Evolutionary conservation across 192 early-diverging fungal genomes (phyloP).

Genomic region (Podila epicladia): DNA sequence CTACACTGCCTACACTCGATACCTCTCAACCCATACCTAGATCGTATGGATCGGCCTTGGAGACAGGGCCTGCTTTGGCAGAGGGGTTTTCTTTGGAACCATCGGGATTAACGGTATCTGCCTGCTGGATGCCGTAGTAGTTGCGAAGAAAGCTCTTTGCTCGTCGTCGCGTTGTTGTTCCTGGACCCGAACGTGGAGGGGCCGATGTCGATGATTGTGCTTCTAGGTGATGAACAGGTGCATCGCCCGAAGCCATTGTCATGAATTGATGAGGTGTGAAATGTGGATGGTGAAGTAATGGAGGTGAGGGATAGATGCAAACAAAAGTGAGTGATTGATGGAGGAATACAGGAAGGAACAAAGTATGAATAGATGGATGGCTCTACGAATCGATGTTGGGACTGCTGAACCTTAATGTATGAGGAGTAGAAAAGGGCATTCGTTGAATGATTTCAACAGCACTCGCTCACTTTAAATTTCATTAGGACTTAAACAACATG

Average conservation of each 20-base stretch:
- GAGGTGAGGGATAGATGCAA: neutral
- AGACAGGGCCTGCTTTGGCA: slow-evolving; percentile 42
- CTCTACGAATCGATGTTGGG: neutral
- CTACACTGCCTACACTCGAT: no score
- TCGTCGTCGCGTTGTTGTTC: slow-evolving; percentile 20
- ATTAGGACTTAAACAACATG: slow-evolving; percentile 5
- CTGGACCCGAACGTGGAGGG: neutral
- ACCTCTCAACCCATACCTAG: slow-evolving; percentile 59
- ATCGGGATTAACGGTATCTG: slow-evolving; percentile 22
- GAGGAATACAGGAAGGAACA: no score
- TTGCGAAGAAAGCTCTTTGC: slow-evolving; percentile 66
- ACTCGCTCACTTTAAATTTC: neutral
- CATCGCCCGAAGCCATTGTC: slow-evolving; percentile 10
- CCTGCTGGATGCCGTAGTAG: slow-evolving; percentile 55
- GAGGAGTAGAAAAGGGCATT: neutral
- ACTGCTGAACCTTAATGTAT: neutral
- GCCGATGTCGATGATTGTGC: neutral
- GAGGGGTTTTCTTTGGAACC: slow-evolving; percentile 22
- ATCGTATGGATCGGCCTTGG: slow-evolving; percentile 70
- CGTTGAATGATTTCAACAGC: no score
- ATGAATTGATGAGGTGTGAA: neutral
- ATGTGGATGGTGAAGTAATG: slow-evolving; percentile 4
- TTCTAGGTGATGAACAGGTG: slow-evolving; percentile 9
- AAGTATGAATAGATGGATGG: neutral
- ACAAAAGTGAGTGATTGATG: no score